Conservation (phyloP, 179 eudicot species). For the Amaranthus tricolor region DNA sequence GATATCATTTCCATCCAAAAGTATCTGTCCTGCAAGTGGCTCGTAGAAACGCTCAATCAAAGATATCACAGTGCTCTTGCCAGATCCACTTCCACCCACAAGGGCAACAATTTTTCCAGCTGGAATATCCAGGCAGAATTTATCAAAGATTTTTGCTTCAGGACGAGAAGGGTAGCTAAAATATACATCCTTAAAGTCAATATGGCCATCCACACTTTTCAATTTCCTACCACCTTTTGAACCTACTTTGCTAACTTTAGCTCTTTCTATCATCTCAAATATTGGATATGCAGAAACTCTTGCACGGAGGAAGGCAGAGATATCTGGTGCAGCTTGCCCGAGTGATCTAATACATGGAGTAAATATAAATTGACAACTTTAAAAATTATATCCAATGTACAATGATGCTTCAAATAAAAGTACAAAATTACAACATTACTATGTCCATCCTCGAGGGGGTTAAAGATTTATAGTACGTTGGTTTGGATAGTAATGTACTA, state of each 20-base stretch:
- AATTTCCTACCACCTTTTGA: conserved; percentile 46
- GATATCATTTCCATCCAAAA: conserved; percentile 70
- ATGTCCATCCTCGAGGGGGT: background rate
- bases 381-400: background rate
- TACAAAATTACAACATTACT: background rate
- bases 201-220: conserved; percentile 72
- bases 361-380: conserved; percentile 12
- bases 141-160: conserved; percentile 70
- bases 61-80: conserved; percentile 93
- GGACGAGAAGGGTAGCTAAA: conserved; percentile 97
- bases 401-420: background rate
- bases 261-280: conserved; percentile 78
- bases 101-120: conserved; percentile 89
- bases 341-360: conserved; percentile 59
- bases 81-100: conserved; percentile 96
- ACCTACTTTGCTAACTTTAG: conserved; percentile 44
- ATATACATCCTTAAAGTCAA: conserved; percentile 62
- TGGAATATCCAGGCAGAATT: conserved; percentile 65
- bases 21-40: conserved; percentile 69
- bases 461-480: no score
- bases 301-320: conserved; percentile 83
- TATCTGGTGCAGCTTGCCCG: conserved; percentile 95
- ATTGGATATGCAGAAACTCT: conserved; percentile 86
- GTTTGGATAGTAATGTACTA: no score
- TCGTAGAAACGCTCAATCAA: conserved; percentile 95